Conservation (phyloP, 2,329 filamentous ascomycete genomes). For the Simplicillium aogashimaense region DNA sequence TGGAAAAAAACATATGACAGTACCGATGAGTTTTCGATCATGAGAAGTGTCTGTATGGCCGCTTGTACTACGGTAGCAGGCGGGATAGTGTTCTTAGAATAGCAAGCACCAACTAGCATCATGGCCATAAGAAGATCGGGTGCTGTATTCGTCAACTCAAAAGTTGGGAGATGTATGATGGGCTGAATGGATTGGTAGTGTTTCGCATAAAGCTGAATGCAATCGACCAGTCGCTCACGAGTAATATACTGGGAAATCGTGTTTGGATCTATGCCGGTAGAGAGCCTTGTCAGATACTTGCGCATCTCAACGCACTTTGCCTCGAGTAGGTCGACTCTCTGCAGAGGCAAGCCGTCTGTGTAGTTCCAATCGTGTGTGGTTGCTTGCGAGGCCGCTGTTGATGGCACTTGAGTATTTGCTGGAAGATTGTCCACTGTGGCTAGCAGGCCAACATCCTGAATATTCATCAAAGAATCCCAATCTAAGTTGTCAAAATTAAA, state of each 20-base stretch:
- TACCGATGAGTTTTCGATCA: not conserved
- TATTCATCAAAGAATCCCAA: not conserved
- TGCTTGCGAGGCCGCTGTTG: not conserved
- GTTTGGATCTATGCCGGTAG: not conserved
- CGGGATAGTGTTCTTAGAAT: not conserved
- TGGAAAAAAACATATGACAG: not conserved
- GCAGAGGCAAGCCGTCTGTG: not conserved
- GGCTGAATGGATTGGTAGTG: not conserved
- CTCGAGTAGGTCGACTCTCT: too few relatives aligned
- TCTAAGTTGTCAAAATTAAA: not conserved
- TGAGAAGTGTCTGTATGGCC: not conserved
- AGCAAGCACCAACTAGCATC: not conserved
- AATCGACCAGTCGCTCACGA: not conserved
- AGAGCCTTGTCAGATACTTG: not conserved
- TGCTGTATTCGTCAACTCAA: not conserved
- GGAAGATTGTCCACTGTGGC: not conserved
- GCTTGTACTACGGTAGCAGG: not conserved
- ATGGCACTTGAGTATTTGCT: not conserved
- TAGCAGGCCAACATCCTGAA: not conserved
- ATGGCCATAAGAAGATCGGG: not conserved
- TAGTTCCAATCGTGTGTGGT: not conserved
- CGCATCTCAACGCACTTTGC: not conserved
- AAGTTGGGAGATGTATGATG: not conserved
- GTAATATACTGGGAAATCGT: not conserved
- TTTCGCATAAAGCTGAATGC: not conserved